Evolutionary conservation across 768 basidiomycete genomes (phyloP), one percentile per base, ranked within the genome.

Genomic region (Chlorophyllum brunneum): DNA sequence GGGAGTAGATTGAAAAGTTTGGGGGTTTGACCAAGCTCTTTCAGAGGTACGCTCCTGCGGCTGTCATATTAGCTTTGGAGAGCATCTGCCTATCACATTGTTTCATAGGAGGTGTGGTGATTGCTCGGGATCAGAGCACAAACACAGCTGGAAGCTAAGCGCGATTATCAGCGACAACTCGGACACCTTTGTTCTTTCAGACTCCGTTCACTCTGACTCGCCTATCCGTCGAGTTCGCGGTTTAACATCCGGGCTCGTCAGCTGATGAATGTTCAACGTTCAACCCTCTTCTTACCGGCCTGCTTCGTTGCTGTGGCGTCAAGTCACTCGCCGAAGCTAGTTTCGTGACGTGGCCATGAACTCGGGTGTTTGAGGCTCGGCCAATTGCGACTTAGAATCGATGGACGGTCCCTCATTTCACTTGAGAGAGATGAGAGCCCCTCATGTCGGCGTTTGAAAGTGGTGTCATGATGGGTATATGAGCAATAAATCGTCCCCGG

Each of bases 261-360:
- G 13, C 26, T 40, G 51, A 31, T 45, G 36, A 39, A 11, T 39
- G 34, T 40, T 36, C 34, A 36, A 36, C 15, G n/a, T 34, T 41
- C 39, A 23, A 20, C 15, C 43, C 6, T 22, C 50, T 42, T 52
- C 44, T 46, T 53, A 46, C 44, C 44, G 42, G 26, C 22, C 10
- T 46, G 37, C 44, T 39, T 46, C 51, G 20, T 29, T 38, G 33
- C 51, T 46, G 44, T 46, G 51, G 51, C 51, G 51, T 38, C 30
- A 20, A 45, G 27, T 20, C 20, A 20, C 34, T 45, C 11, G 22
- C 31, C 23, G 51, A 42, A 44, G 43, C 37, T 46, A 16, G 27
- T 33, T 18, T 30, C 22, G 51, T 46, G 51, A 53, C 51, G 51
- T 53, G 51, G 51, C 51, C 16, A 41, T 31, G 31, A 46, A 26